A percentile compares a stretch with the other conserved stretches of the same genome.
Conservation (phyloP, 129 eudicot genomes). For the Apium graveolens region DNA sequence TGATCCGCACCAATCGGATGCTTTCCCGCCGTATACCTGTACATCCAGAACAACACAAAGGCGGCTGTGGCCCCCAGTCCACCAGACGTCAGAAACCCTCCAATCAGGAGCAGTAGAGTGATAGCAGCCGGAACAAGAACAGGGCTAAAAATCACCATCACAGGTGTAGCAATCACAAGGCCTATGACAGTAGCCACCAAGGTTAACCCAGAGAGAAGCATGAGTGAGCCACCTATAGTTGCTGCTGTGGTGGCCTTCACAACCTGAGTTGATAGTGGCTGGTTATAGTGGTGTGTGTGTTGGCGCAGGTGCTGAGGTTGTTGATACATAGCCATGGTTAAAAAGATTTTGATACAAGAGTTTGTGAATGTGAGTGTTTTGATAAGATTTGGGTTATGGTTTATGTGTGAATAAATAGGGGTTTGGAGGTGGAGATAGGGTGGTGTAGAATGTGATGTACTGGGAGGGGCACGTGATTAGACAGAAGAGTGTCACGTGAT, state of each 20-base stretch:
- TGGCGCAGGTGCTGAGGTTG: not conserved
- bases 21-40: constrained; percentile 43
- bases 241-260: constrained; percentile 55
- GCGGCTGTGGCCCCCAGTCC: constrained; percentile 36
- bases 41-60: constrained; percentile 51
- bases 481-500: not conserved
- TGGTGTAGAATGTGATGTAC: not conserved
- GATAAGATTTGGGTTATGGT: not conserved
- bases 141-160: constrained; percentile 62
- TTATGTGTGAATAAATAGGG: not conserved
- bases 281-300: not conserved
- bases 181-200: constrained; percentile 55
- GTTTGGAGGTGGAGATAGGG: not conserved
- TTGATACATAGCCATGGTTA: constrained; percentile 20
- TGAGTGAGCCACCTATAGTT: constrained; percentile 49
- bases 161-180: constrained; percentile 41
- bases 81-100: constrained; percentile 38
- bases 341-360: not conserved
- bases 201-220: constrained; percentile 50
- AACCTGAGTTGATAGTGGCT: constrained; percentile 24
- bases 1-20: constrained; percentile 50
- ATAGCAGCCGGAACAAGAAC: constrained; percentile 45
- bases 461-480: not conserved
- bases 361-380: not conserved
- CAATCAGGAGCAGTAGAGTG: constrained; percentile 24